Evolutionary conservation across 176 grass and related monocot genomes (phyloP), one percentile per base, ranked within the genome.

Genomic region (Carex myosuroides): DNA sequence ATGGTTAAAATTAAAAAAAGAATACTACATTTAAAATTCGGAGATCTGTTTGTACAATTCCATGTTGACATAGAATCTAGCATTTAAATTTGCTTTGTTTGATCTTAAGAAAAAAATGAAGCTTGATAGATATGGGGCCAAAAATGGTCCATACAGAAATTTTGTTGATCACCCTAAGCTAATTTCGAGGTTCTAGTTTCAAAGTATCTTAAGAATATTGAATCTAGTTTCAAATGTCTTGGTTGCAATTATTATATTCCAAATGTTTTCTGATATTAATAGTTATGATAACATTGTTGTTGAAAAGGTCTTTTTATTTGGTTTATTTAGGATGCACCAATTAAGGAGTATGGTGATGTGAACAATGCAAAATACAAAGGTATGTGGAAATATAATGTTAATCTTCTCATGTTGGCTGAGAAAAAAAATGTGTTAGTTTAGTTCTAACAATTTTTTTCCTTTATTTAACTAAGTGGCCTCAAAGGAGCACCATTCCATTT

Each of bases 321-420:
- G 71, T 78, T 86, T 53, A 80, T 64, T 55, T 65, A 98, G 95
- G 95, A 98, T 90, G 95, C 95, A 76, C 95, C 95, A 26, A 98
- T 98, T 85, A 98, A 90, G 92, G 95, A 98, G 80, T 87, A 88
- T 83, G 95, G 95, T 58, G 89, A 91, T 16, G 92, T 98, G 83
- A 79, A 90, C 70, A 98, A 98, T 90, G 22, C 86, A 69, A 98
- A 98, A 89, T 98, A 91, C 87, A 86, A 89, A 98, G 95, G 95
- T 85, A 93, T 83, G 79, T 61, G 70, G 37, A 82, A 33, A 71
- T 79, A 17, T 53, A 69, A 66, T 77, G 65, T 26, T 20, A 59
- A 78, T 76, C 8, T 16, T 21, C 32, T 81, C 16, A 30, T 3
- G 16, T 16, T 26, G 21, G 37, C 33, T n/a, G 13, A 44, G 57